Percentiles rank a stretch among this genome's conserved stretches.
phyloP scores from a whole-genome alignment of 2,329 filamentous ascomycete species.

The Scedosporium dehoogii region DNA sequence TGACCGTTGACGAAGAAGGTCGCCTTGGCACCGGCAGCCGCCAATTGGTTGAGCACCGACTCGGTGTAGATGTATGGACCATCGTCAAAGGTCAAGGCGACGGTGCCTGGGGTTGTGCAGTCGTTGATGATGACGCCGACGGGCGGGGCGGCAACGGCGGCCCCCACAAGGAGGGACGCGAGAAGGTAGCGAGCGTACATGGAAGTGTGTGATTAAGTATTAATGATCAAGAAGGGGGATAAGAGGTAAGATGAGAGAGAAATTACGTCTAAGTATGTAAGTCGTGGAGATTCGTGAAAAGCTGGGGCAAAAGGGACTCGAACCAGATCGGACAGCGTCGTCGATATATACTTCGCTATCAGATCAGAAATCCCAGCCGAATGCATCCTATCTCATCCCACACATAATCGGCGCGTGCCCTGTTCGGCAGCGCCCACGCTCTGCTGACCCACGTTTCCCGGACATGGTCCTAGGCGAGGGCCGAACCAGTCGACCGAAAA shows the following conservation, averaged over 20 bases:
- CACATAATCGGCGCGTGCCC: not conserved
- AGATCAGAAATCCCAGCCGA: not conserved
- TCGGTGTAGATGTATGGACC: constrained; percentile 32
- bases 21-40: constrained; percentile 20
- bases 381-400: not conserved
- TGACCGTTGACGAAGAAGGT: constrained; percentile 28
- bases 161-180: not conserved
- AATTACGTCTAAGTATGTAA: no score
- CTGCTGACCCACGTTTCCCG: not conserved
- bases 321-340: not conserved
- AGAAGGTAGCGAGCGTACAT: not conserved
- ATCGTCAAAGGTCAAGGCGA: constrained; percentile 38
- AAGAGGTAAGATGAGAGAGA: not conserved
- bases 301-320: not conserved
- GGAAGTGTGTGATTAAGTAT: not conserved
- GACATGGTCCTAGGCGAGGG: not conserved
- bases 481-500: no score
- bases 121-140: not conserved
- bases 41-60: constrained; percentile 28
- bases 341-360: not conserved
- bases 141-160: not conserved
- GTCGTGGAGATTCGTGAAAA: not conserved
- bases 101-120: constrained; percentile 22
- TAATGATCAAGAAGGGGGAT: not conserved
- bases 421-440: not conserved